Percentiles rank a stretch among this genome's conserved stretches.
Conservation (phyloP, 169 alveolate genomes). For the Cryptosporidium tyzzeri region DNA sequence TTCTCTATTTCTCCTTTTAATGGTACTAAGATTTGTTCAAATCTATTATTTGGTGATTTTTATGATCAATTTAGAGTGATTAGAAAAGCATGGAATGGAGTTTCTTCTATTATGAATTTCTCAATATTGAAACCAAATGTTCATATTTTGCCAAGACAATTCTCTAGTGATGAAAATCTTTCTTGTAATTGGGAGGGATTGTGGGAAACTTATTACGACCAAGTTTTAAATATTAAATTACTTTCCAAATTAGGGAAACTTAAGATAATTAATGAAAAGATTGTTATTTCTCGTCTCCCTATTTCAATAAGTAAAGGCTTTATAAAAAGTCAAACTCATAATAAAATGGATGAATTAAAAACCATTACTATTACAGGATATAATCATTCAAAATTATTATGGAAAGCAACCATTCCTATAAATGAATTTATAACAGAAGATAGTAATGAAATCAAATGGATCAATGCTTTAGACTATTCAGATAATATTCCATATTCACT, state of each 20-base stretch:
- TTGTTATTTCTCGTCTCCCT: conserved; percentile 46
- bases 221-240: background rate
- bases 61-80: conserved; percentile 5
- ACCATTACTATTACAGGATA: conserved; percentile 34
- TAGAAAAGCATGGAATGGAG: conserved; percentile 68
- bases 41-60: conserved; percentile 11
- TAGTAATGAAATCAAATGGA: conserved; percentile 4
- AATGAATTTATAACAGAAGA: background rate
- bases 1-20: conserved; percentile 18
- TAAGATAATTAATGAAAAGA: conserved; percentile 17
- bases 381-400: background rate
- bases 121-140: conserved; percentile 32
- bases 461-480: conserved; percentile 47
- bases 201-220: conserved; percentile 26
- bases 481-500: conserved; percentile 54
- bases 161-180: conserved; percentile 8
- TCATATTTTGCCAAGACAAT: conserved; percentile 20
- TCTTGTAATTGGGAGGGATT: conserved; percentile 60
- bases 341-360: background rate
- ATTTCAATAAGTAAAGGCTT: background rate
- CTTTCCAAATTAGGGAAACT: conserved; percentile 21
- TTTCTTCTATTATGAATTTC: conserved; percentile 40
- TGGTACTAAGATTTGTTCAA: background rate
- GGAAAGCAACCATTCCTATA: conserved; percentile 22
- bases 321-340: background rate